A percentile compares a stretch with the other conserved stretches of the same genome.
phyloP scores from a whole-genome alignment of 2,329 filamentous ascomycete genomes.

The Pezicula carpinea region DNA sequence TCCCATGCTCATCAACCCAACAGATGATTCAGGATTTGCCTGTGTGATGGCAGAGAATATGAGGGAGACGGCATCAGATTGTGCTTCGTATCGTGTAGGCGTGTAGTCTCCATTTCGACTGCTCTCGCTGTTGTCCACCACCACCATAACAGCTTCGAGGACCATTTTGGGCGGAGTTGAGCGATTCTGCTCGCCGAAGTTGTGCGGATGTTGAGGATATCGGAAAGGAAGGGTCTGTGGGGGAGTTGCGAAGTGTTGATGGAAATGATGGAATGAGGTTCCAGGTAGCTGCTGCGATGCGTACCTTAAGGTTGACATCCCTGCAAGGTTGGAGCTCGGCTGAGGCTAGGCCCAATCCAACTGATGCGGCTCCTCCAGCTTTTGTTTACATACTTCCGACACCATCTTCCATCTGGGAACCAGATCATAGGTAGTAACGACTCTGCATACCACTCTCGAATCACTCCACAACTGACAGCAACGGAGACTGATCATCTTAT shows the following conservation, averaged over 20 bases:
- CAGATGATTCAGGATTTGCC: conserved; percentile 93
- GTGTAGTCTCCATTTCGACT: conserved; percentile 93
- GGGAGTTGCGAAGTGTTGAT: conserved; percentile 6
- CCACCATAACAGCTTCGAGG: conserved; percentile 98
- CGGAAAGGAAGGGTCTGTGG: neutral
- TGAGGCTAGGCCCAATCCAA: conserved; percentile 10
- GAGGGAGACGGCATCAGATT: conserved; percentile 90
- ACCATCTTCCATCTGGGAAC: neutral
- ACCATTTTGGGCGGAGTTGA: conserved; percentile 66
- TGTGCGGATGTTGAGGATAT: neutral
- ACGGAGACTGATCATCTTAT: neutral
- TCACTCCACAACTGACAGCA: neutral
- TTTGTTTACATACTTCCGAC: conserved; percentile 37
- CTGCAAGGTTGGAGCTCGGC: conserved; percentile 15
- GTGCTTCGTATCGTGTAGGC: conserved; percentile 92
- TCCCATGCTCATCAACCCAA: conserved; percentile 98
- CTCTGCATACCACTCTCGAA: neutral
- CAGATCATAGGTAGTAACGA: neutral
- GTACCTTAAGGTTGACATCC: conserved; percentile 18
- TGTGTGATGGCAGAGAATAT: conserved; percentile 95
- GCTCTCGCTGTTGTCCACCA: conserved; percentile 99
- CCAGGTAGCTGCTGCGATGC: conserved; percentile 24
- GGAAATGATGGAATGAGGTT: conserved; percentile 9
- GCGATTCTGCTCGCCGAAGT: neutral
- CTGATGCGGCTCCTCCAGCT: conserved; percentile 14